These are phyloP conservation scores for Kazachstania kunashirensis DNA, from an alignment of 805 yeast genomes.

Conservation along the genomic window DNA sequence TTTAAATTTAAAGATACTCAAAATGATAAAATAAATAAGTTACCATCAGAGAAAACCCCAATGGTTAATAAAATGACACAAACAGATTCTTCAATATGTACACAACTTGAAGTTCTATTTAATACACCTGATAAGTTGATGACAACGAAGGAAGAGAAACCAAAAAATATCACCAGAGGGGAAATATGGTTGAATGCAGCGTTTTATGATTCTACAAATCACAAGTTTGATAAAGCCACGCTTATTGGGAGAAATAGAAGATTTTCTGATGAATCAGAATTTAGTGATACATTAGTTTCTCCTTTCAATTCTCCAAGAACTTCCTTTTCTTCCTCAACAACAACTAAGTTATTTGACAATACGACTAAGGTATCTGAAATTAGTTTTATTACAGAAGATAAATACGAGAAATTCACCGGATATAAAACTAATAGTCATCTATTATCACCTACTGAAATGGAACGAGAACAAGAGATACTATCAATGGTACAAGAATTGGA, in stretches of 20 bases:
- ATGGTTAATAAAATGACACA: conserved; percentile 4
- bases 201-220: not conserved
- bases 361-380: no score
- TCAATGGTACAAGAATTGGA: no score
- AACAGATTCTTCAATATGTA: conserved; percentile 5
- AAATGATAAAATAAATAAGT: not conserved
- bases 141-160: not conserved
- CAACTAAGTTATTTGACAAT: no score
- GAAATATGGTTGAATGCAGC: not conserved
- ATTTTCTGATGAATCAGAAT: conserved; percentile 3
- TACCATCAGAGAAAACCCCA: not conserved
- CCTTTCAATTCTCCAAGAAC: not conserved
- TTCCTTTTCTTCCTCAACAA: not conserved
- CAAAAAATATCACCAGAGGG: not conserved
- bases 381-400: no score
- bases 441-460: no score
- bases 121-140: not conserved
- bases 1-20: not conserved
- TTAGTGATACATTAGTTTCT: not conserved
- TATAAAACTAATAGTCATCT: no score
- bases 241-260: conserved; percentile 3
- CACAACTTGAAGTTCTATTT: conserved; percentile 5
- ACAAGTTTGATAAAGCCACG: no score
- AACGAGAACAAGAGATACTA: no score
- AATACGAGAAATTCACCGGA: no score